Conservation (phyloP, 345 rosid genomes). For the Abelmoschus esculentus region DNA sequence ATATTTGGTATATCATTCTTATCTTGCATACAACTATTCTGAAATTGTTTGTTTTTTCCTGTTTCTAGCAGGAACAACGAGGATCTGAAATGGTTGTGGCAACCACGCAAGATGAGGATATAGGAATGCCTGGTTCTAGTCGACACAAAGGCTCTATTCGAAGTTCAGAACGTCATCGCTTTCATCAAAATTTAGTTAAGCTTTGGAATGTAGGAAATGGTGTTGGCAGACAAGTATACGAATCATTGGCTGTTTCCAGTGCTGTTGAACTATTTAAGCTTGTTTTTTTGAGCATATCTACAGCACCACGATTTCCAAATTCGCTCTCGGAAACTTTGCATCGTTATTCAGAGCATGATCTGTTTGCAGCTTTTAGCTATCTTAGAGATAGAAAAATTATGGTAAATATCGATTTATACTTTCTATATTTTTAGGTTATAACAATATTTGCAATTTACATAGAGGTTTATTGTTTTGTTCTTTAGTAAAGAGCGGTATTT, state of each 20-base stretch:
- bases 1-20: slow-evolving; percentile 8
- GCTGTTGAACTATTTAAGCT: slow-evolving; percentile 91
- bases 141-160: slow-evolving; percentile 32
- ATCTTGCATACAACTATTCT: slow-evolving; percentile 13
- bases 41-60: neutral
- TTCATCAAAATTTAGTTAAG: slow-evolving; percentile 47
- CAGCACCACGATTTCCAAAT: slow-evolving; percentile 52
- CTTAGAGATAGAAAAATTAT: slow-evolving; percentile 74
- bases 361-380: slow-evolving; percentile 89
- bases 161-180: slow-evolving; percentile 39
- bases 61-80: slow-evolving; percentile 32
- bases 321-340: slow-evolving; percentile 67
- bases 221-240: slow-evolving; percentile 38
- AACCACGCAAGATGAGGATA: slow-evolving; percentile 24
- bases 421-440: slow-evolving; percentile 7
- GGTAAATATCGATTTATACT: slow-evolving; percentile 36
- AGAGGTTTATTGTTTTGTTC: neutral
- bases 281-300: slow-evolving; percentile 73
- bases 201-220: slow-evolving; percentile 46
- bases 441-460: neutral
- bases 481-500: neutral
- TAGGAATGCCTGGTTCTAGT: slow-evolving; percentile 27
- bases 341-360: slow-evolving; percentile 86
- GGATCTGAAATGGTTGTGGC: slow-evolving; percentile 40
- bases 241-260: slow-evolving; percentile 79